Evolutionary conservation across 139 green algal species (phyloP).

Genomic region (Chlamydomonas schloesseri): DNA sequence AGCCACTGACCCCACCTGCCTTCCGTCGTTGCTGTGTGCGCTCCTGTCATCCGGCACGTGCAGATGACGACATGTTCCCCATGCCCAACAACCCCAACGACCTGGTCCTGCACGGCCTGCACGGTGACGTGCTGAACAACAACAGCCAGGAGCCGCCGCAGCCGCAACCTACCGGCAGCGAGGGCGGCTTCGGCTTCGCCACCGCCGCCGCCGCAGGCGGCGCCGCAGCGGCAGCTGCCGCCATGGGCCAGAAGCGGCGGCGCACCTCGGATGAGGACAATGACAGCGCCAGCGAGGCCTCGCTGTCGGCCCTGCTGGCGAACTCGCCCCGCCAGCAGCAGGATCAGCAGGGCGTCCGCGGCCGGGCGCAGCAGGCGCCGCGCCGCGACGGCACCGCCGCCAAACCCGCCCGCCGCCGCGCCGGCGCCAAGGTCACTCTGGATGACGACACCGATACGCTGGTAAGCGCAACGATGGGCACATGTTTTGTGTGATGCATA

Average conservation of each 20-base stretch:
- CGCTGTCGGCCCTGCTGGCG: background rate
- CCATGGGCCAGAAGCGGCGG: conserved; percentile 4
- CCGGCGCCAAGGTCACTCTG: conserved; percentile 3
- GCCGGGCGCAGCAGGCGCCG: background rate
- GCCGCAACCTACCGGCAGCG: background rate
- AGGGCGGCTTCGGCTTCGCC: background rate
- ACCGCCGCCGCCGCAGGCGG: background rate
- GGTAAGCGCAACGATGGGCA: background rate
- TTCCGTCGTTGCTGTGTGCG: too few relatives aligned
- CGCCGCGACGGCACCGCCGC: background rate
- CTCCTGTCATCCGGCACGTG: too few relatives aligned
- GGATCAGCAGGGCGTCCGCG: background rate
- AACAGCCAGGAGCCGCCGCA: too few relatives aligned
- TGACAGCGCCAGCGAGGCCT: conserved; percentile 22
- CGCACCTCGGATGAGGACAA: conserved; percentile 31
- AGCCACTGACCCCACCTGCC: too few relatives aligned
- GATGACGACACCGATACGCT: background rate
- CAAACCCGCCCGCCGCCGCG: background rate
- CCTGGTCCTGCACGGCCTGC: too few relatives aligned
- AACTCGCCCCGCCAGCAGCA: background rate
- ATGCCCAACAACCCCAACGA: background rate
- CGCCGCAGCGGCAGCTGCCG: background rate
- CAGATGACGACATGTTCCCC: background rate
- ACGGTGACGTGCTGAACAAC: too few relatives aligned
- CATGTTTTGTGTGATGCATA: too few relatives aligned